Conservation (phyloP, 2,329 filamentous ascomycete species). For the Nothophoma quercina region DNA sequence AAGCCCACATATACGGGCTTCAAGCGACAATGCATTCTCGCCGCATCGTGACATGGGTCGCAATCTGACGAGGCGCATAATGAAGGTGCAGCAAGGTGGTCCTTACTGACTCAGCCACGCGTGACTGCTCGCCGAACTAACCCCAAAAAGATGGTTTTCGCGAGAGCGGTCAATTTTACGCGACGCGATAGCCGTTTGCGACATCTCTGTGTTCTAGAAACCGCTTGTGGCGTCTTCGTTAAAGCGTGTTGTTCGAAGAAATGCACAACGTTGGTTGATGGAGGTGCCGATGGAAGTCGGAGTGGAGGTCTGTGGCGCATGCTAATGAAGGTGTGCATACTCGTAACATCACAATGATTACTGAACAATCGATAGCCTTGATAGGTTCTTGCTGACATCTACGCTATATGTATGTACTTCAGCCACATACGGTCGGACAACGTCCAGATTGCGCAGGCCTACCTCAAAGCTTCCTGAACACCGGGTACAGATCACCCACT, state of each 20-base stretch:
- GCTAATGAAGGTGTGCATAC: background rate
- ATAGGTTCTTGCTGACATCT: background rate
- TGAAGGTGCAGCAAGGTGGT: constrained; percentile 10
- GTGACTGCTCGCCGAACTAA: constrained; percentile 20
- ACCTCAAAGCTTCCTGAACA: constrained; percentile 37
- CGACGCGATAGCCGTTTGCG: constrained; percentile 7
- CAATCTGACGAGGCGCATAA: constrained; percentile 14
- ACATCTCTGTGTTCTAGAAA: constrained; percentile 9
- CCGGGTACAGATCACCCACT: constrained; percentile 45
- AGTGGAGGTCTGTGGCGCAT: background rate
- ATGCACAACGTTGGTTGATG: background rate
- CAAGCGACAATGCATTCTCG: constrained; percentile 13
- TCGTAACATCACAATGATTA: constrained; percentile 2
- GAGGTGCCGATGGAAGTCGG: background rate
- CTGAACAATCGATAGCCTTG: background rate
- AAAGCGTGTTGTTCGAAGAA: background rate
- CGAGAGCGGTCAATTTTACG: constrained; percentile 18
- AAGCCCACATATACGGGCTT: constrained; percentile 3
- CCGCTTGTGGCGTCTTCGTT: constrained; percentile 14
- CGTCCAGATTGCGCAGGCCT: background rate
- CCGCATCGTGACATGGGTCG: constrained; percentile 3
- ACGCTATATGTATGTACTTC: background rate
- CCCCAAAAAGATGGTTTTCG: constrained; percentile 15
- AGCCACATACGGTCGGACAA: background rate
- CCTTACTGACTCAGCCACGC: constrained; percentile 17